These are phyloP conservation scores for Knoxia roxburghii DNA, from an alignment of 257 asterid species.

Conservation along the genomic window DNA sequence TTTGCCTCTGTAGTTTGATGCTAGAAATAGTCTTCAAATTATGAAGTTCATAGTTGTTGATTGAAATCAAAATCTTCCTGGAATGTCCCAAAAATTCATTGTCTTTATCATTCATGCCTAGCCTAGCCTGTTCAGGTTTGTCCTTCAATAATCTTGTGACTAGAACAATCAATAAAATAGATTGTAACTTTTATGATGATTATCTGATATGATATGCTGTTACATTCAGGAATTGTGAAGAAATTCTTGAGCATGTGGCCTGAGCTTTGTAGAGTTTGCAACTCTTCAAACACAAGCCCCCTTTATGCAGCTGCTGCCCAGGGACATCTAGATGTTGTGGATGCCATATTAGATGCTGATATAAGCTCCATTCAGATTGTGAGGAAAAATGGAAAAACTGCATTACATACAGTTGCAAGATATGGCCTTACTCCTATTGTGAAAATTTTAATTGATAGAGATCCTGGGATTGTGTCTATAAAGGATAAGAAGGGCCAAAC, in stretches of 20 bases:
- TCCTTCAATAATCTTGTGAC: background rate
- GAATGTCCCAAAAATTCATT: background rate
- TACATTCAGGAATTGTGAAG: constrained; percentile 55
- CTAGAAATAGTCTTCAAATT: background rate
- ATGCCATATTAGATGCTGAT: constrained; percentile 83
- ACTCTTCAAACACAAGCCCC: constrained; percentile 90
- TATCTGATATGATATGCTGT: constrained; percentile 9
- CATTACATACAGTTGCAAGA: constrained; percentile 86
- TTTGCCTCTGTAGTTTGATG: background rate
- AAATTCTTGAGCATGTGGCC: constrained; percentile 73
- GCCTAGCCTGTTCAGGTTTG: background rate
- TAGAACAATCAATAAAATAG: background rate
- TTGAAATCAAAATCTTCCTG: background rate
- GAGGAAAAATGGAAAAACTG: constrained; percentile 89
- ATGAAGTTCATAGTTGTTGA: background rate
- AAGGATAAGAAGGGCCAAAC: constrained; percentile 98
- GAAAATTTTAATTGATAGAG: constrained; percentile 62
- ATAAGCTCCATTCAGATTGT: constrained; percentile 55
- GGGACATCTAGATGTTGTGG: constrained; percentile 67
- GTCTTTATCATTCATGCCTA: background rate
- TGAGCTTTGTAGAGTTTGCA: constrained; percentile 84
- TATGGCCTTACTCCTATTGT: constrained; percentile 67
- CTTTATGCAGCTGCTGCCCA: constrained; percentile 84
- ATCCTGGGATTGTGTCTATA: constrained; percentile 63
- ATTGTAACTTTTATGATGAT: background rate